These are phyloP conservation scores for Talaromyces sp. DNA, from an alignment of 2,329 filamentous ascomycete species.

Conservation along the genomic window DNA sequence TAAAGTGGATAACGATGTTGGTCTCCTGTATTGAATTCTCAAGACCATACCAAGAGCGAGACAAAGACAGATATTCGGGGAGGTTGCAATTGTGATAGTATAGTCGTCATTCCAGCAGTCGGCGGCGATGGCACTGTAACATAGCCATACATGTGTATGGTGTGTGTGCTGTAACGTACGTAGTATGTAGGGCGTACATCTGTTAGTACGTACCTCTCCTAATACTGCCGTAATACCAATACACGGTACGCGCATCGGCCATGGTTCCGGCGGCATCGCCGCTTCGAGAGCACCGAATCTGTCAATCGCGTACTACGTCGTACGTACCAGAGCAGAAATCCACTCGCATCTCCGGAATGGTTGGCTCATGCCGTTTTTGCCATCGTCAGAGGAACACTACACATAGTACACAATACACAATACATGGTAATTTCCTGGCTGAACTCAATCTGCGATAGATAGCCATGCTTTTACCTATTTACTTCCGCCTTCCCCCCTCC, in stretches of 20 bases:
- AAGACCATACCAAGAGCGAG: too few relatives aligned
- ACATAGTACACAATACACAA: too few relatives aligned
- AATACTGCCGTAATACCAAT: neutral
- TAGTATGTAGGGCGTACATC: constrained; percentile 1
- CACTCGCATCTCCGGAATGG: neutral
- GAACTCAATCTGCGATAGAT: neutral
- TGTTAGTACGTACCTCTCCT: neutral
- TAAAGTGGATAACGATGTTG: neutral
- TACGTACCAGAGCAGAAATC: neutral
- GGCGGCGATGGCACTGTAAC: constrained; percentile 4
- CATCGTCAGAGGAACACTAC: neutral
- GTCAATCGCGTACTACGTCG: neutral
- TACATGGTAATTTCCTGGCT: neutral
- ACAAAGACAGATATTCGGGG: neutral
- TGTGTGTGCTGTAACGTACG: neutral
- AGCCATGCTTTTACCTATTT: neutral
- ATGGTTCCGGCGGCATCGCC: constrained; percentile 15
- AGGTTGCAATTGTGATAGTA: neutral
- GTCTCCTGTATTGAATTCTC: neutral
- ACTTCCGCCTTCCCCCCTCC: constrained; percentile 4
- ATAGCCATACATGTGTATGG: neutral
- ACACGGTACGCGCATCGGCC: neutral
- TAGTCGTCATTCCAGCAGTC: neutral
- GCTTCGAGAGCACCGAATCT: constrained; percentile 6
- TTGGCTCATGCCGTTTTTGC: constrained; percentile 3